phyloP scores from a whole-genome alignment of 805 yeast species.

The Kregervanrija fluxuum region DNA sequence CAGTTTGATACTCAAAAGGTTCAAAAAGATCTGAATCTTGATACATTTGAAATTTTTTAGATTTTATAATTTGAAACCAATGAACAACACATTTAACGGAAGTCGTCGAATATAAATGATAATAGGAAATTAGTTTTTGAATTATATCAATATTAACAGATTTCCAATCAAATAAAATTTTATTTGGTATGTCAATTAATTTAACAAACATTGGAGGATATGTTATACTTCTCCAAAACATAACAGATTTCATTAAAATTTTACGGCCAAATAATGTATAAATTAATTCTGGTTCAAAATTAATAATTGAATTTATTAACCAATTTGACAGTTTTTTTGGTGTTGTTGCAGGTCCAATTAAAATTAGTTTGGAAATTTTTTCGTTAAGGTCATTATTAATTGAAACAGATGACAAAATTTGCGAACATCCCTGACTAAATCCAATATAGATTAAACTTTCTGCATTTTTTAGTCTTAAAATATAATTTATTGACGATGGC shows the following conservation, averaged over 20 bases:
- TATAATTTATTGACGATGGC: slow-evolving; percentile 75
- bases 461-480: slow-evolving; percentile 45
- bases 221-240: slow-evolving; percentile 69
- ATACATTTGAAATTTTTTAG: slow-evolving; percentile 80
- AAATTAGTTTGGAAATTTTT: slow-evolving; percentile 41
- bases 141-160: slow-evolving; percentile 59
- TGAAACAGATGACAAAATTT: slow-evolving; percentile 80
- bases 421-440: slow-evolving; percentile 94
- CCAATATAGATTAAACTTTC: slow-evolving; percentile 65
- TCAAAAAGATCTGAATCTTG: slow-evolving; percentile 63
- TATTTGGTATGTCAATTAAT: slow-evolving; percentile 65
- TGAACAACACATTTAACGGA: slow-evolving; percentile 91
- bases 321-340: slow-evolving; percentile 80
- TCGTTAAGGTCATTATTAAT: slow-evolving; percentile 60
- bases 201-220: slow-evolving; percentile 70
- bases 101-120: slow-evolving; percentile 86
- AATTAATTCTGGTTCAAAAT: slow-evolving; percentile 70
- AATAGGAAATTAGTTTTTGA: slow-evolving; percentile 75
- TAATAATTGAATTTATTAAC: slow-evolving; percentile 67
- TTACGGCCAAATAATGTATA: slow-evolving; percentile 68
- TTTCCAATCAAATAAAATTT: slow-evolving; percentile 72
- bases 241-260: slow-evolving; percentile 53
- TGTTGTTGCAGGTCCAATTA: slow-evolving; percentile 86
- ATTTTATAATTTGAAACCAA: slow-evolving; percentile 86
- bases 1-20: slow-evolving; percentile 31